A percentile compares a stretch with the other conserved stretches of the same genome.
Evolutionary conservation across 441 rosid species (phyloP).

Genomic region (Pelargonium exstipulatum): DNA sequence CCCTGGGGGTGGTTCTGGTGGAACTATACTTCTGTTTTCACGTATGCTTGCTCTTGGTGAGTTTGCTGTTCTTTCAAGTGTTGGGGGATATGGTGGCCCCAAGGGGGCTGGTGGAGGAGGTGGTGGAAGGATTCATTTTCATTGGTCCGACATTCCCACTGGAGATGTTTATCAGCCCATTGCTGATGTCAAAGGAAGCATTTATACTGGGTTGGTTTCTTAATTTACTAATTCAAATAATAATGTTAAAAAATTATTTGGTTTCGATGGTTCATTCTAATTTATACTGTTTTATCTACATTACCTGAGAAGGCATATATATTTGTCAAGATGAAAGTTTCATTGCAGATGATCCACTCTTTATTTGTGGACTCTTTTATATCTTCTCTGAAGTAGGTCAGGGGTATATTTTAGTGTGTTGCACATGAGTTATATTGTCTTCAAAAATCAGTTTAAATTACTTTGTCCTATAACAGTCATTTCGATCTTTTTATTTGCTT

Average conservation of each 20-base stretch:
- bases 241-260: not conserved
- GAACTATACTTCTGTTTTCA: constrained; percentile 81
- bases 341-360: not conserved
- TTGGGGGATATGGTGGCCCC: constrained; percentile 83
- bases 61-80: constrained; percentile 76
- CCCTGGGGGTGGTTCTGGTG: constrained; percentile 99
- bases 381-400: not conserved
- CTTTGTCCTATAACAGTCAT: not conserved
- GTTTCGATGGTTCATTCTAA: constrained; percentile 1
- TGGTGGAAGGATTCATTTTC: constrained; percentile 99
- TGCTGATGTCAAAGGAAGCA: constrained; percentile 74
- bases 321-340: not conserved
- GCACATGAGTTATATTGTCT: too few relatives aligned
- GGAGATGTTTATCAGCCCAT: constrained; percentile 99
- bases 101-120: constrained; percentile 96
- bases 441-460: too few relatives aligned
- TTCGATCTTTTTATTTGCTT: not conserved
- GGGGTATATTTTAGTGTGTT: not conserved
- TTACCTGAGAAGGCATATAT: not conserved
- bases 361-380: too few relatives aligned
- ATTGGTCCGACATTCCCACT: constrained; percentile 95
- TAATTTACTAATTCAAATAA: constrained; percentile 10
- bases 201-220: constrained; percentile 58
- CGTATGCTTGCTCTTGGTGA: constrained; percentile 51
- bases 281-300: constrained; percentile 5